phyloP scores from a whole-genome alignment of 1,284 basidiomycete genomes.

The Trametes versicolor region DNA sequence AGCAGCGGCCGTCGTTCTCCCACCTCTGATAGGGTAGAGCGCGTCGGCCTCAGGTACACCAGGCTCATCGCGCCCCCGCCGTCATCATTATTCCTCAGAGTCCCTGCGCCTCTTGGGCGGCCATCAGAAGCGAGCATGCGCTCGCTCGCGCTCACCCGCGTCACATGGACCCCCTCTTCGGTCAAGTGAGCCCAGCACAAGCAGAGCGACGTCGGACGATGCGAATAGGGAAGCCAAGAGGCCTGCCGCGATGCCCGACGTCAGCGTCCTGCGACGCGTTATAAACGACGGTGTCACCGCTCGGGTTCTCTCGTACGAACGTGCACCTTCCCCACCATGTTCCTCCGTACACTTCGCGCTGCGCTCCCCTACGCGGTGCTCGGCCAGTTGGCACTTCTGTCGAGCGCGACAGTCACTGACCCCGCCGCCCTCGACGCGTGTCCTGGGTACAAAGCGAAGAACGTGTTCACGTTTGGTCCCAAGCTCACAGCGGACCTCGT shows the following conservation, averaged over 20 bases:
- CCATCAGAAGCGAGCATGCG: slow-evolving; percentile 20
- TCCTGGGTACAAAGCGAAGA: slow-evolving; percentile 60
- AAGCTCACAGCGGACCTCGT: slow-evolving; percentile 62
- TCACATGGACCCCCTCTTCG: slow-evolving; percentile 23
- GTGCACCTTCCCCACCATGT: slow-evolving; percentile 19
- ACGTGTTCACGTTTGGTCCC: slow-evolving; percentile 47
- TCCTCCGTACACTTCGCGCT: slow-evolving; percentile 17
- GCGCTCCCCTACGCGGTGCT: slow-evolving; percentile 25
- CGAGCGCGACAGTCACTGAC: slow-evolving; percentile 40
- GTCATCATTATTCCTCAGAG: slow-evolving; percentile 6
- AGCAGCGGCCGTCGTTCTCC: no score
- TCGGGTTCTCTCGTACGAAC: slow-evolving; percentile 1
- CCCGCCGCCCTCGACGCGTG: slow-evolving; percentile 56
- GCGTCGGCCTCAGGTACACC: neutral
- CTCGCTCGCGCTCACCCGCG: neutral
- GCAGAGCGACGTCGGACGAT: slow-evolving; percentile 7
- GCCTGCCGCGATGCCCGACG: slow-evolving; percentile 19
- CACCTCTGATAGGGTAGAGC: neutral
- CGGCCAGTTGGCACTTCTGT: slow-evolving; percentile 19
- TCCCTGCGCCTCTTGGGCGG: neutral
- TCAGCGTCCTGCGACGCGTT: slow-evolving; percentile 10
- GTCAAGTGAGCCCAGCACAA: slow-evolving; percentile 26
- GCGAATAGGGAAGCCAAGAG: slow-evolving; percentile 6
- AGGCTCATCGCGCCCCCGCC: slow-evolving; percentile 1
- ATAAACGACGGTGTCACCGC: neutral